Evolutionary conservation across 345 rosid species (phyloP).

Genomic region (Mangifera indica): DNA sequence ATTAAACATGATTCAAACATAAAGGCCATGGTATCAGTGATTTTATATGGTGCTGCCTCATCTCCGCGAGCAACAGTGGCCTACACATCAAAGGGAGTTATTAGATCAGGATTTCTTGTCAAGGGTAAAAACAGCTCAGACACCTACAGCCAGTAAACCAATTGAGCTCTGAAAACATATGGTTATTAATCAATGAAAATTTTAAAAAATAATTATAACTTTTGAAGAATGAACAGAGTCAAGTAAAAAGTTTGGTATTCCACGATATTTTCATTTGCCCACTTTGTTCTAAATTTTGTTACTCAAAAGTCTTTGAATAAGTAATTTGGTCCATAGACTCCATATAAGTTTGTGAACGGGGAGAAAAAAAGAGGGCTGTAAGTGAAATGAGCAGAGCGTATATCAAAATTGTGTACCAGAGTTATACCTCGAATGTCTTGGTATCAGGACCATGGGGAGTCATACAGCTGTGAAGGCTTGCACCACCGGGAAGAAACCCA

Average conservation of each 20-base stretch:
- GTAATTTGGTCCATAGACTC: not conserved
- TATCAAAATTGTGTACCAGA: not conserved
- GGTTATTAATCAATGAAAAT: not conserved
- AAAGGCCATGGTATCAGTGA: slow-evolving; percentile 85
- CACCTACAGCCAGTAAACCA: not conserved
- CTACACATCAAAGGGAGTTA: slow-evolving; percentile 31
- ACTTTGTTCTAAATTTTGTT: not conserved
- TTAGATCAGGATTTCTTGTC: not conserved
- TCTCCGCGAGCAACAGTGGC: slow-evolving; percentile 62
- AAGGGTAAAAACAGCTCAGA: not conserved
- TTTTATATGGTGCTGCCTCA: slow-evolving; percentile 60
- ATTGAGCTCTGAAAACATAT: not conserved
- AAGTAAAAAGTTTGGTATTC: not conserved
- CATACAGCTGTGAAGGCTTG: slow-evolving; percentile 97
- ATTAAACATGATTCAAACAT: slow-evolving; percentile 92
- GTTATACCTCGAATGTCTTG: slow-evolving; percentile 73
- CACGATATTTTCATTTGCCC: not conserved
- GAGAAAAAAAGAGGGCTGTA: not conserved
- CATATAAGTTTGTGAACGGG: not conserved
- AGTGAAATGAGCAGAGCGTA: not conserved
- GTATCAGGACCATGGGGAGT: slow-evolving; percentile 99
- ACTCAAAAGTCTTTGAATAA: not conserved
- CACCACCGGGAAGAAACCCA: slow-evolving; percentile 91
- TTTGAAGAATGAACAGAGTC: not conserved
- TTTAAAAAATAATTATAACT: not conserved